phyloP scores from a whole-genome alignment of 257 asterid genomes.

The Avicennia marina region DNA sequence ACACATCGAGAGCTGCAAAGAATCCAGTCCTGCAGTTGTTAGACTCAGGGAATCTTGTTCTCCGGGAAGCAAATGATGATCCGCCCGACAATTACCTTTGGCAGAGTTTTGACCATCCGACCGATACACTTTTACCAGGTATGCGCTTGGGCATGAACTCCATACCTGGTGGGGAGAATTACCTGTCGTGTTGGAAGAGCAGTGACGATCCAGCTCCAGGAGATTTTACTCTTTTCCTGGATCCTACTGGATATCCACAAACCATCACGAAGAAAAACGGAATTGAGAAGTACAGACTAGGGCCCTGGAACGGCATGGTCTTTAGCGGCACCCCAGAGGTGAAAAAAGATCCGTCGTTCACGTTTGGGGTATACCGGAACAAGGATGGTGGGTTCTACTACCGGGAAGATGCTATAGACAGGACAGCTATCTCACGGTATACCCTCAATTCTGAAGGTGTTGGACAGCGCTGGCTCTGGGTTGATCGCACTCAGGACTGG shows the following conservation, averaged over 20 bases:
- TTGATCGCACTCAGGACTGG: not conserved
- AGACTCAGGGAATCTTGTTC: slow-evolving; percentile 39
- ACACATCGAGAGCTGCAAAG: slow-evolving; percentile 12
- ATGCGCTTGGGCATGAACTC: slow-evolving; percentile 33
- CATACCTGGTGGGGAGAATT: too few relatives aligned
- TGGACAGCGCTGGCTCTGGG: slow-evolving; percentile 21
- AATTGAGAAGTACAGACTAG: slow-evolving; percentile 3
- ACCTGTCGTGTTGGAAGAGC: slow-evolving; percentile 32
- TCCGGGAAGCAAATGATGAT: slow-evolving; percentile 23
- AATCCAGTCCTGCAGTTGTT: slow-evolving; percentile 26
- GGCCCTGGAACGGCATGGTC: slow-evolving; percentile 37
- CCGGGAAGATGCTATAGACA: not conserved
- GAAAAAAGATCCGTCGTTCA: not conserved
- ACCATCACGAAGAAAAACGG: slow-evolving; percentile 7
- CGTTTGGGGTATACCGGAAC: slow-evolving; percentile 7
- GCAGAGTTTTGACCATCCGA: slow-evolving; percentile 43
- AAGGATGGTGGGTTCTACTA: not conserved
- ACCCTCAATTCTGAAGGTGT: slow-evolving; percentile 11
- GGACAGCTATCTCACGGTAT: slow-evolving; percentile 4
- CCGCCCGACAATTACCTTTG: slow-evolving; percentile 25
- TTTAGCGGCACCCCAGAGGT: slow-evolving; percentile 17
- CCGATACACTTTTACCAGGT: slow-evolving; percentile 28
- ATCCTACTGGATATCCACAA: slow-evolving; percentile 29
- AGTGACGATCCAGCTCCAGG: slow-evolving; percentile 35
- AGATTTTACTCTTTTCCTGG: slow-evolving; percentile 9